These are phyloP conservation scores for Lolium perenne DNA, from an alignment of 176 grass and related monocot genomes.

Conservation along the genomic window DNA sequence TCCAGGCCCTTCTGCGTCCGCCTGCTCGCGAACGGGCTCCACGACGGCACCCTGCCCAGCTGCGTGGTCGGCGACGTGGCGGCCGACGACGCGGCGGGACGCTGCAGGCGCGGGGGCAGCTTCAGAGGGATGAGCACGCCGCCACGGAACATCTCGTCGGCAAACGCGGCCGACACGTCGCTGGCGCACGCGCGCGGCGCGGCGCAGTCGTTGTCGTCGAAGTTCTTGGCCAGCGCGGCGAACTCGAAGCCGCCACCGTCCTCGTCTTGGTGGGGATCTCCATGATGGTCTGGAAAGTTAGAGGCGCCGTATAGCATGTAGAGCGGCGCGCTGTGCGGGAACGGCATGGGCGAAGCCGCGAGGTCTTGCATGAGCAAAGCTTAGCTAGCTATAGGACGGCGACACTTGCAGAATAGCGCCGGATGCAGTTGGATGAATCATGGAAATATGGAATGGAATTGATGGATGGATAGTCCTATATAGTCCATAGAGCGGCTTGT, in stretches of 20 bases:
- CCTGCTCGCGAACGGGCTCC: slow-evolving; percentile 6
- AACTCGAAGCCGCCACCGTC: slow-evolving; percentile 36
- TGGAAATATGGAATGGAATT: not conserved
- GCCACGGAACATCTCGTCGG: slow-evolving; percentile 45
- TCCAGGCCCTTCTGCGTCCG: slow-evolving; percentile 41
- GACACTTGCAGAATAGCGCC: not conserved
- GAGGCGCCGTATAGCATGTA: slow-evolving; percentile 42
- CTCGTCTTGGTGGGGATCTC: not conserved
- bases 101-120: slow-evolving; percentile 48
- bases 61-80: slow-evolving; percentile 37
- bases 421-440: not conserved
- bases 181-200: slow-evolving; percentile 37
- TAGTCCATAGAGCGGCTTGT: not conserved
- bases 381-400: not conserved
- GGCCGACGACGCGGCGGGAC: slow-evolving; percentile 20
- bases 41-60: not conserved
- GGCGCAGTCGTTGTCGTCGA: not conserved
- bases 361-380: slow-evolving; percentile 41
- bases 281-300: not conserved
- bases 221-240: not conserved
- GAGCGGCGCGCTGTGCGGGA: slow-evolving; percentile 55
- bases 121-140: slow-evolving; percentile 42
- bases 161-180: slow-evolving; percentile 41
- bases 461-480: not conserved
- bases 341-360: slow-evolving; percentile 29